Base-by-base conservation (phyloP, 2,329 filamentous ascomycete species). In the Aspergillus sp. region DNA sequence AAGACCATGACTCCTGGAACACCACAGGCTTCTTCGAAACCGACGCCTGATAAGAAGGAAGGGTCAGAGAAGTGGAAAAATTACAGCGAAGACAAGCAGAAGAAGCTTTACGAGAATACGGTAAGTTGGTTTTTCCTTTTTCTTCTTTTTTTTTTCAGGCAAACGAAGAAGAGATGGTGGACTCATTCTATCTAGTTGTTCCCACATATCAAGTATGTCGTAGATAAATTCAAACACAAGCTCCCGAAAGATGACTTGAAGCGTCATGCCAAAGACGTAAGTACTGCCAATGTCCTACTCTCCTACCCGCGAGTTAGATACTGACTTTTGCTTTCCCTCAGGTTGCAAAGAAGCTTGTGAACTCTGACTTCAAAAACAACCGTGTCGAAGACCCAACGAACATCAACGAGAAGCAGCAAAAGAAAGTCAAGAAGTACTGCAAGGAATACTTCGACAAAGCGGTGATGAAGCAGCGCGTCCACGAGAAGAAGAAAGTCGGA, bases 71-170 rank as follows among this genome's bases (percentile, higher is more conserved):
- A 75, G 42, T 75, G 74, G 56, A 76, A 73, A 59, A 74, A 69
- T 44, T 71, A 72, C 49, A 66, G 68, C 46, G 65, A 74, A 55
- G 90, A 96, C 54, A 96, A 96, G 69, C 88, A 93, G 68, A 94
- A 89, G 79, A 95, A 88, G 72, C 76, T 95, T 2, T 97, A 96
- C 59, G 90, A 96, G 66, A 90, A 90, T 62, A 94, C 89, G 44
- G 88, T 94, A 76, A 66, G 86, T 73, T 9, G 29, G 12, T 8
- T 26, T 5, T 6, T 4, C 10, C 34, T 19, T 7, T n/a, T n/a
- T n/a, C n/a, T n/a, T n/a, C n/a, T n/a, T n/a, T n/a, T n/a, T n/a
- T n/a, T 19, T 19, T 19, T 19, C 19, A 19, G 19, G 19, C 19
- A 19, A 1, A 19, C 19, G 19, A 26, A 32, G 7, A 10, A 40